Conservation (phyloP, 371 early-diverging fungal genomes). For the Gilbertella persicaria region DNA sequence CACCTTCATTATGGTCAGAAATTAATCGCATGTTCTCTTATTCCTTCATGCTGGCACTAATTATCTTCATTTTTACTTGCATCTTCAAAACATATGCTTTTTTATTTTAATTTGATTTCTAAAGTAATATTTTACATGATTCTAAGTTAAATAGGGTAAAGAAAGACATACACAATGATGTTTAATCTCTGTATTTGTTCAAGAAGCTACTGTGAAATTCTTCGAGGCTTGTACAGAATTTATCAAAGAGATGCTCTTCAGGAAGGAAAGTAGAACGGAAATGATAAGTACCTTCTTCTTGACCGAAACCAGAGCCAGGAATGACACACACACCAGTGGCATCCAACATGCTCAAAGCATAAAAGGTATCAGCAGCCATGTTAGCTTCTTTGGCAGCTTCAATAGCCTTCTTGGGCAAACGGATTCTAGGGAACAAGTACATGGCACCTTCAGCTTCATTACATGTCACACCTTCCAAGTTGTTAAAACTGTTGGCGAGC, state of each 20-base stretch:
- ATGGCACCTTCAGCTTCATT: constrained; percentile 92
- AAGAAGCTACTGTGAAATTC: constrained; percentile 85
- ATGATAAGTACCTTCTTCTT: constrained; percentile 89
- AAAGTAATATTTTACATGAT: no score
- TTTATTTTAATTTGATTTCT: no score
- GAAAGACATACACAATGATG: no score
- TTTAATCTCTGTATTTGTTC: constrained; percentile 60
- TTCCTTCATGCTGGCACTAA: no score
- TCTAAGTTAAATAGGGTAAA: no score
- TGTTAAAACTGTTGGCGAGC: constrained; percentile 80
- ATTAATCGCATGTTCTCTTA: no score
- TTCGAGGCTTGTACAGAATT: constrained; percentile 73
- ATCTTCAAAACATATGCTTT: no score
- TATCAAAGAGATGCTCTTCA: constrained; percentile 88
- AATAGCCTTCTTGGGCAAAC: constrained; percentile 74
- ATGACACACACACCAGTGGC: constrained; percentile 87
- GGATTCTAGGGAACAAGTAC: constrained; percentile 93
- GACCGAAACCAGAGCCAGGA: constrained; percentile 83
- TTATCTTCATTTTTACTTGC: no score
- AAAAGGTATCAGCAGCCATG: constrained; percentile 83
- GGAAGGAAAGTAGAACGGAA: constrained; percentile 97
- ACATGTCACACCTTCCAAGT: constrained; percentile 84
- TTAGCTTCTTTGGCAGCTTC: constrained; percentile 69
- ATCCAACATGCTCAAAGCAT: constrained; percentile 88
- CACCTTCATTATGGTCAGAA: no score